These are phyloP conservation scores for Posidonia oceanica DNA, from an alignment of 116 monocot species.

Conservation along the genomic window DNA sequence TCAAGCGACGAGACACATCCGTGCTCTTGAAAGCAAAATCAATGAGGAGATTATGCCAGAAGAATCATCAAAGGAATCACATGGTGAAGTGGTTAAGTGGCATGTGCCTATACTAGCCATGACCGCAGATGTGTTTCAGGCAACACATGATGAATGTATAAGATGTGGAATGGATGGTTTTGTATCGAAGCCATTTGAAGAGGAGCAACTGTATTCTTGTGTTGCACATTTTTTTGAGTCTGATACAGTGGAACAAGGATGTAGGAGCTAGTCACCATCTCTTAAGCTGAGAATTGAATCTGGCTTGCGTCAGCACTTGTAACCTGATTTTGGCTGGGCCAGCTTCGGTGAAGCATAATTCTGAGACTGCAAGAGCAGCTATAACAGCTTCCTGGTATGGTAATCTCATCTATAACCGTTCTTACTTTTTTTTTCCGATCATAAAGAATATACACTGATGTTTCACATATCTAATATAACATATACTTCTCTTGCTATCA, in stretches of 20 bases:
- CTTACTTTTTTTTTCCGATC: no score
- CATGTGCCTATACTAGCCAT: constrained; percentile 83
- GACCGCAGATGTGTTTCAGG: constrained; percentile 95
- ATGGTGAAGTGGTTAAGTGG: constrained; percentile 32
- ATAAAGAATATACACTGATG: no score
- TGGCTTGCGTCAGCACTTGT: background rate
- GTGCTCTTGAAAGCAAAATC: constrained; percentile 30
- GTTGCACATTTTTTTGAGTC: constrained; percentile 68
- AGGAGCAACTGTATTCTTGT: constrained; percentile 73
- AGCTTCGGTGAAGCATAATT: background rate
- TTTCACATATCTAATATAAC: no score
- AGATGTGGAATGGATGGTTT: constrained; percentile 84
- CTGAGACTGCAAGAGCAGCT: background rate
- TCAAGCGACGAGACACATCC: constrained; percentile 65
- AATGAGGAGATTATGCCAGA: constrained; percentile 24
- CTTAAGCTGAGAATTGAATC: background rate
- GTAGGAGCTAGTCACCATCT: background rate
- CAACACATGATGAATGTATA: constrained; percentile 68
- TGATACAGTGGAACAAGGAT: constrained; percentile 8
- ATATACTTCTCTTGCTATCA: no score
- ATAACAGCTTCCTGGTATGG: no score
- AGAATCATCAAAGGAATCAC: constrained; percentile 15
- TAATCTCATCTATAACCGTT: no score
- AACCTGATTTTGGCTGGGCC: background rate
- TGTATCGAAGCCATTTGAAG: constrained; percentile 89